phyloP scores from a whole-genome alignment of 179 eudicot species.

The Corrigiola litoralis region DNA sequence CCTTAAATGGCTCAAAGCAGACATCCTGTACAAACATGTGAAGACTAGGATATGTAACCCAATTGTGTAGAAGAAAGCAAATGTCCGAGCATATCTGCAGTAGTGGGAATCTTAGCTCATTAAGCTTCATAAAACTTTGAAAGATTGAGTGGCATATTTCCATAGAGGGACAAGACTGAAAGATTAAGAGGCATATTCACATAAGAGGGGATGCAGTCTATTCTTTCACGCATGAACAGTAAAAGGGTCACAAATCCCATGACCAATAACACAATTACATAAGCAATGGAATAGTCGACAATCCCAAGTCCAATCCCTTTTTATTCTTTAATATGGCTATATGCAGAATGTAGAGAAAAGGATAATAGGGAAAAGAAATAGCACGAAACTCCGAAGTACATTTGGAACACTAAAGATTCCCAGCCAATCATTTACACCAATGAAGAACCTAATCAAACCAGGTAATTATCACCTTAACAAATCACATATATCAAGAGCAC shows the following conservation, averaged over 20 bases:
- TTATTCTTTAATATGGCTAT: no score
- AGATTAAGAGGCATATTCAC: not conserved
- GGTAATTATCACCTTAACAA: not conserved
- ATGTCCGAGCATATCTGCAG: constrained; percentile 88
- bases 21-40: constrained; percentile 94
- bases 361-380: not conserved
- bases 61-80: constrained; percentile 96
- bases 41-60: constrained; percentile 92
- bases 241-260: no score
- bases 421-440: not conserved
- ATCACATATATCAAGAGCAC: no score
- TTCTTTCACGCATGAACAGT: not conserved
- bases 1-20: constrained; percentile 94
- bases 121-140: not conserved
- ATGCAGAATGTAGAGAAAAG: no score
- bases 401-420: not conserved
- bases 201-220: not conserved
- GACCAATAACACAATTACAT: no score
- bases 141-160: not conserved
- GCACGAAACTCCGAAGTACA: not conserved
- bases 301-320: no score
- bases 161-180: no score
- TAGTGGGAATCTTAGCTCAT: not conserved
- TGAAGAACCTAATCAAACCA: not conserved
- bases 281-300: no score